Percentiles rank a stretch among this genome's conserved stretches.
phyloP scores from a whole-genome alignment of 208 protist genomes.

The Leishmania mexicana region DNA sequence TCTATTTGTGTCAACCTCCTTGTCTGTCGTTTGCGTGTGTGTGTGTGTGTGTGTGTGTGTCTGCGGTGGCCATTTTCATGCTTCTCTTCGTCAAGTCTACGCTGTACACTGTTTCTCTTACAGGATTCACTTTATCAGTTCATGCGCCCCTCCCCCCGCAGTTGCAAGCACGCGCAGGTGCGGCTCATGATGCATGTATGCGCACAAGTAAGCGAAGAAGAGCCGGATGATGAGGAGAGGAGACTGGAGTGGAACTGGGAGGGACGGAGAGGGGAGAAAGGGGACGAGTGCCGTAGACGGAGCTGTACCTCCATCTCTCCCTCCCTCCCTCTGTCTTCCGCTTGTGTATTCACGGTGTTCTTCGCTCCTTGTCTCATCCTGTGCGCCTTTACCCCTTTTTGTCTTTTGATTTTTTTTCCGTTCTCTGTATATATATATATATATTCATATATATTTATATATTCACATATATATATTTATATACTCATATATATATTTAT shows the following conservation, averaged over 20 bases:
- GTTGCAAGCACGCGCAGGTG: not conserved
- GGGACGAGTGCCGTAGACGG: not conserved
- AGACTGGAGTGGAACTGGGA: not conserved
- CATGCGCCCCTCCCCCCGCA: too few species aligned
- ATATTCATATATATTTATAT: too few species aligned
- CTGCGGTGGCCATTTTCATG: too few species aligned
- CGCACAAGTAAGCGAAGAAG: not conserved
- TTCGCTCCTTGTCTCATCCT: not conserved
- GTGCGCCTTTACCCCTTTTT: not conserved
- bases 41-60: too few species aligned
- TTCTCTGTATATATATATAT: too few species aligned
- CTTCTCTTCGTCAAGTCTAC: too few species aligned
- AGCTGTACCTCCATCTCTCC: not conserved
- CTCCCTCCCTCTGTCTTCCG: conserved; percentile 3
- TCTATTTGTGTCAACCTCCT: too few species aligned
- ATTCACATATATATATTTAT: too few species aligned
- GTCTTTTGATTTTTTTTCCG: not conserved
- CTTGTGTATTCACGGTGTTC: not conserved
- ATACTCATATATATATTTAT: too few species aligned
- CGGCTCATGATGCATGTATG: not conserved
- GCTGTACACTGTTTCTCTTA: not conserved
- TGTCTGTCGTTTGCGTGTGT: too few species aligned
- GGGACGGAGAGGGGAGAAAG: not conserved
- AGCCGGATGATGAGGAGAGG: not conserved
- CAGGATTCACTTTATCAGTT: not conserved